phyloP scores from a whole-genome alignment of 371 early-diverging fungal genomes.

The Quaeritorhiza haematococci region DNA sequence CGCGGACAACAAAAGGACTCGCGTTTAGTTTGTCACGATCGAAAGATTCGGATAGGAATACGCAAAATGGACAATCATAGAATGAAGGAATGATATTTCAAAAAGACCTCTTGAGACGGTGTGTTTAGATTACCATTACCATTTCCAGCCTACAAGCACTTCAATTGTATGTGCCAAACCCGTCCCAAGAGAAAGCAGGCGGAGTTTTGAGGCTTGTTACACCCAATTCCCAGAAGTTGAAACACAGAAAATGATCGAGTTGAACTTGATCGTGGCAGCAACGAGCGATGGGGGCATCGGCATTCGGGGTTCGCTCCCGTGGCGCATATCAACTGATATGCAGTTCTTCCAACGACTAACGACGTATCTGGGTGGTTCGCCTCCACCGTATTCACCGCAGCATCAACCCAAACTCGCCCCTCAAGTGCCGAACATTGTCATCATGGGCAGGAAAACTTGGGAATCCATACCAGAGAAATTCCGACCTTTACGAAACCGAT shows the following conservation, averaged over 20 bases:
- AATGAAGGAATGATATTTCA: too few species aligned
- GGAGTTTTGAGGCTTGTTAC: too few species aligned
- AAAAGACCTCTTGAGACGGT: too few species aligned
- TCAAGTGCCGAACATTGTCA: constrained; percentile 60
- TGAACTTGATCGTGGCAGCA: constrained; percentile 45
- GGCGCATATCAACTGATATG: constrained; percentile 84
- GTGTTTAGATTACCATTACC: too few species aligned
- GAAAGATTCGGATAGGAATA: too few species aligned
- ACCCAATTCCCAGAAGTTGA: too few species aligned
- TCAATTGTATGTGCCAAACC: too few species aligned
- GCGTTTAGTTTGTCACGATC: neutral
- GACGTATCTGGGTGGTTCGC: constrained; percentile 15
- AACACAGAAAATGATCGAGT: too few species aligned
- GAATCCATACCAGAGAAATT: constrained; percentile 75
- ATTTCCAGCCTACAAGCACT: too few species aligned
- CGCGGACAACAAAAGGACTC: neutral
- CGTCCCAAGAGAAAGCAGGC: too few species aligned
- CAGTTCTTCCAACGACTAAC: constrained; percentile 74
- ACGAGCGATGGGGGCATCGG: constrained; percentile 80
- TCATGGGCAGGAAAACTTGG: constrained; percentile 90
- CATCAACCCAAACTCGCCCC: constrained; percentile 8
- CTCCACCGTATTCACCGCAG: constrained; percentile 15
- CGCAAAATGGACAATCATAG: too few species aligned
- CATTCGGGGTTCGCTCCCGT: constrained; percentile 62
- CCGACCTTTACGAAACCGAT: constrained; percentile 66